Conservation (phyloP, 108 stramenopile genomes). For the Chaetoceros tenuissimus region DNA sequence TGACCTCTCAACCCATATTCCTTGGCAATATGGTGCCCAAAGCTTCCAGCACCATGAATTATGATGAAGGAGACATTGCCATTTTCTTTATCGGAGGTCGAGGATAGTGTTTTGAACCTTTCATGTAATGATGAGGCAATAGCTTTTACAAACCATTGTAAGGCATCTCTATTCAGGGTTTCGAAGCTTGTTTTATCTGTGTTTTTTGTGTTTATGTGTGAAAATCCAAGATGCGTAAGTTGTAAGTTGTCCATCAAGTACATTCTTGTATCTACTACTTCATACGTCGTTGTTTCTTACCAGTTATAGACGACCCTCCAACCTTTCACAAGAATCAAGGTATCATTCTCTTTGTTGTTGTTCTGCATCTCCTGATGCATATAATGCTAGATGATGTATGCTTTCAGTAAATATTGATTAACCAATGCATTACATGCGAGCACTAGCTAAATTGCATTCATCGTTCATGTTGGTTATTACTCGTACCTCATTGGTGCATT, state of each 20-base stretch:
- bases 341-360: too few species aligned
- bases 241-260: too few species aligned
- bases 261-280: too few species aligned
- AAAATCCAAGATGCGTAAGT: not conserved
- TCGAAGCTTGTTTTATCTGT: constrained; percentile 46
- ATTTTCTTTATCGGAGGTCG: not conserved
- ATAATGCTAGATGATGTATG: too few species aligned
- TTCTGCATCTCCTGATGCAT: too few species aligned
- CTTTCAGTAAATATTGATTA: too few species aligned
- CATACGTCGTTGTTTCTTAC: not conserved
- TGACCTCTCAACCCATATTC: constrained; percentile 51
- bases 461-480: too few species aligned
- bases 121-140: constrained; percentile 20
- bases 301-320: constrained; percentile 73
- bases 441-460: too few species aligned
- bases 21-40: constrained; percentile 71
- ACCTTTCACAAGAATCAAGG: too few species aligned
- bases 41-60: constrained; percentile 77
- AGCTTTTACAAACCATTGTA: constrained; percentile 53
- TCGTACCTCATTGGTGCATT: too few species aligned
- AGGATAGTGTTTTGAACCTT: constrained; percentile 7
- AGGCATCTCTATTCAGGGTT: constrained; percentile 28
- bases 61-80: constrained; percentile 19
- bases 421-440: too few species aligned
- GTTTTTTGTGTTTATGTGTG: not conserved